These are phyloP conservation scores for Hypomontagnella submonticulosa DNA, from an alignment of 495 filamentous ascomycete species.

Conservation along the genomic window DNA sequence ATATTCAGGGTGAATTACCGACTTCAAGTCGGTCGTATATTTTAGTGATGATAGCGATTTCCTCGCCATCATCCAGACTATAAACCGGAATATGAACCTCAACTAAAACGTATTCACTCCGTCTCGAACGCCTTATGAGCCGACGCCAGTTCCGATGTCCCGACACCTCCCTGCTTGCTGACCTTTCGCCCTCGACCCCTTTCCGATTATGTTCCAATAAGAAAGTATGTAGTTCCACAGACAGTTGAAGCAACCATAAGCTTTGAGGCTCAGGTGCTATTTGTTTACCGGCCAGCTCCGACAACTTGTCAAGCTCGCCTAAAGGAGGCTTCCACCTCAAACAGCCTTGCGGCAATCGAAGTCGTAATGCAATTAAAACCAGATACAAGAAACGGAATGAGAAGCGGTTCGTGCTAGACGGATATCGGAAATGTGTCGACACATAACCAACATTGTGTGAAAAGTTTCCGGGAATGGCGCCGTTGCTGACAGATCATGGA, in stretches of 20 bases:
- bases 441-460: constrained; percentile 13
- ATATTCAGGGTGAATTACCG: constrained; percentile 13
- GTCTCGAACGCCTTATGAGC: constrained; percentile 40
- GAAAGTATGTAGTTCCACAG: constrained; percentile 33
- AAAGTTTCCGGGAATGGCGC: constrained; percentile 25
- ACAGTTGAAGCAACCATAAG: constrained; percentile 22
- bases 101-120: constrained; percentile 22
- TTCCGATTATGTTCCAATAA: constrained; percentile 45
- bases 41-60: constrained; percentile 5
- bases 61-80: constrained; percentile 4
- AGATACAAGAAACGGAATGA: constrained; percentile 41
- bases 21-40: constrained; percentile 33
- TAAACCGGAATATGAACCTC: constrained; percentile 22
- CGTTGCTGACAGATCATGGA: constrained; percentile 29
- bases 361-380: constrained; percentile 39
- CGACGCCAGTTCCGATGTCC: constrained; percentile 39
- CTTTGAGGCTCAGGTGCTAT: constrained; percentile 18
- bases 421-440: constrained; percentile 8
- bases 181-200: constrained; percentile 32
- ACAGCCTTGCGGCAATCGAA: constrained; percentile 29
- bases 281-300: constrained; percentile 13
- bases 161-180: constrained; percentile 30
- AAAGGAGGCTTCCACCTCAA: constrained; percentile 16
- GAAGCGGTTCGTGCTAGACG: constrained; percentile 16
- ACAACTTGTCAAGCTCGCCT: constrained; percentile 15